Conservation (phyloP, 148 eudicot species). For the Polygonum aviculare region DNA sequence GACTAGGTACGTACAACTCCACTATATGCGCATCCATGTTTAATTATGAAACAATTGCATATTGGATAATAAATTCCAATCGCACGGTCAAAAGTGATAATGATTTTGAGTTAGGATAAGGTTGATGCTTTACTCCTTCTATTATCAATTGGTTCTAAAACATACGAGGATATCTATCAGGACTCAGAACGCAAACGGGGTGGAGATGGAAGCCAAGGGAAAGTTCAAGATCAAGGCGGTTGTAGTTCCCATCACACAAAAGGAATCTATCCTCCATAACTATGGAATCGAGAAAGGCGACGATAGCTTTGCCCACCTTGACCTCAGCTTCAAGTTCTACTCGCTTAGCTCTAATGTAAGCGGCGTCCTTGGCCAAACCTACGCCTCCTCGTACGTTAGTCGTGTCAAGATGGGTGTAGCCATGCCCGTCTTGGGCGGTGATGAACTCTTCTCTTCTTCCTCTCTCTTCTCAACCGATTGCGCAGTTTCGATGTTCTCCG, state of each 20-base stretch:
- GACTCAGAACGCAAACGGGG: background rate
- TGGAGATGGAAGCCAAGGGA: slow-evolving; percentile 3
- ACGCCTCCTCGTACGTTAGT: background rate
- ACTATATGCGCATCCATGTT: background rate
- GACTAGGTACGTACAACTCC: background rate
- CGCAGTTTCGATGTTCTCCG: background rate
- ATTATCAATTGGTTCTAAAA: background rate
- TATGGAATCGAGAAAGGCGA: background rate
- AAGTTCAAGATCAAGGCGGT: slow-evolving; percentile 12
- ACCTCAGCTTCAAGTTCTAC: slow-evolving; percentile 10
- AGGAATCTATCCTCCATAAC: slow-evolving; percentile 7
- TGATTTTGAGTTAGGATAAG: too few species aligned
- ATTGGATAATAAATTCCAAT: too few species aligned
- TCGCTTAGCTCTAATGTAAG: background rate
- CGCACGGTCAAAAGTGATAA: too few species aligned
- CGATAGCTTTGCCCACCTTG: background rate
- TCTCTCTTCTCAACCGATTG: slow-evolving; percentile 6
- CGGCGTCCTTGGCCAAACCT: slow-evolving; percentile 10
- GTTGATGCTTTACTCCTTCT: background rate
- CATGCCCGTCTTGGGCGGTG: slow-evolving; percentile 10
- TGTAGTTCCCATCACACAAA: slow-evolving; percentile 6
- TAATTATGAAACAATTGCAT: too few species aligned
- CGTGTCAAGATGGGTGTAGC: slow-evolving; percentile 9
- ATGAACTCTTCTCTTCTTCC: slow-evolving; percentile 6
- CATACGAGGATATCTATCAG: background rate